Conservation (phyloP, 441 rosid species). For the Bruguiera hainesii region DNA sequence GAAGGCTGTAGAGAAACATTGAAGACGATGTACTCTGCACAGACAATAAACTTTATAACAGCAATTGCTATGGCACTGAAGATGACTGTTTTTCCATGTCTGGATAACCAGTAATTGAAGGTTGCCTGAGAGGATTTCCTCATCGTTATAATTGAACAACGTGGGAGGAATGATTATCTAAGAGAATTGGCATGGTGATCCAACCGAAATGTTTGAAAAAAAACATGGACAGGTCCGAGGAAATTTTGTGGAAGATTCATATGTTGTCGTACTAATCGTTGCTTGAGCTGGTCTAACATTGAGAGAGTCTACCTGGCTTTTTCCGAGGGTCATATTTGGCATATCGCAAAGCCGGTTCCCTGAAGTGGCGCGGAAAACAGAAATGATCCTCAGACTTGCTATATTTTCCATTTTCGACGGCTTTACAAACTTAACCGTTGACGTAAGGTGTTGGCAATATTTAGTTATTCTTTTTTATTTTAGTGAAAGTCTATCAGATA, state of each 20-base stretch:
- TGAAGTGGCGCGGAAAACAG: too few relatives aligned
- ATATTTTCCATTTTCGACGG: too few relatives aligned
- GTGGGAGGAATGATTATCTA: not conserved
- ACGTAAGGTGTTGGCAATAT: too few relatives aligned
- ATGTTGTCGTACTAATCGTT: not conserved
- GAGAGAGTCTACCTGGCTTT: not conserved
- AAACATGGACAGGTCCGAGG: not conserved
- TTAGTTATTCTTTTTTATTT: too few relatives aligned
- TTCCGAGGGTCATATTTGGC: not conserved
- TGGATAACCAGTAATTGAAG: conserved; percentile 18
- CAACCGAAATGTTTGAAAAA: not conserved
- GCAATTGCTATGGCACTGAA: conserved; percentile 27
- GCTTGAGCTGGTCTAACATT: not conserved
- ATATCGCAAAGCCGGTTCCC: too few relatives aligned
- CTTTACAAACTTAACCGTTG: too few relatives aligned
- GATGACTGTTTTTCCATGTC: conserved; percentile 28
- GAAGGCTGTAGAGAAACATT: conserved; percentile 25
- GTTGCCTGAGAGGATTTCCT: conserved; percentile 26
- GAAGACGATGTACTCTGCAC: conserved; percentile 27
- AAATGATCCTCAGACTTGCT: too few relatives aligned
- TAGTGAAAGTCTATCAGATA: too few relatives aligned
- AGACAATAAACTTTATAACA: conserved; percentile 40
- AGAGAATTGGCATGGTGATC: not conserved
- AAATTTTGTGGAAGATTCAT: not conserved
- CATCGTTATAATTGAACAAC: not conserved